Evolutionary conservation across 2,329 filamentous ascomycete species (phyloP), one percentile per base, ranked within the genome.

Genomic region (Didymella pinodella): DNA sequence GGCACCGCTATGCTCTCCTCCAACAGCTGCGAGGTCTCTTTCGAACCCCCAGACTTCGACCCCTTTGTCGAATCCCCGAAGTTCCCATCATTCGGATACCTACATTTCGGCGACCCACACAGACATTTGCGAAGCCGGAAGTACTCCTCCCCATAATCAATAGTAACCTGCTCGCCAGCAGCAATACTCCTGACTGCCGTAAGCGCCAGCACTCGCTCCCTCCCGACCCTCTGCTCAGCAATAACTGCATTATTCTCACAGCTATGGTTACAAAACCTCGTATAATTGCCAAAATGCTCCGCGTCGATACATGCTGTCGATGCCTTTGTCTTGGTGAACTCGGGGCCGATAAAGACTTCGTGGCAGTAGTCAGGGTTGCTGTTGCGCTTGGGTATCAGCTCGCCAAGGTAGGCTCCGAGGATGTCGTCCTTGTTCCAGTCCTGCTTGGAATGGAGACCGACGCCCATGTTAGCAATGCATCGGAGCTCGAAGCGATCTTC

Each of bases 221-320:
- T 29, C 4, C 60, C 62, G 1, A 59, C 59, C 11, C 59, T 54
- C 18, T 12, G 34, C 34, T 59, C 47, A 7, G 7, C 28, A 32
- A 61, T 53, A 14, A 54, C 46, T 2, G 50, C 57, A 40, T 62
- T 60, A 20, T 50, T 44, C 2, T 58, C 54, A 38, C 62, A 65
- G 32, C 32, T 46, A 28, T 65, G 57, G 31, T 63, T 63, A 29
- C 51, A 52, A 31, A 65, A 65, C 11, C 62, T 31, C n/a, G 48
- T 52, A 14, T 56, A 61, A 45, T 52, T 54, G 0, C 54, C 57
- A 7, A 20, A 50, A 7, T 48, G 14, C 40, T 44, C 54, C 0
- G 57, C 50, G 48, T 63, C 62, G 14, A 65, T 43, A 20, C 53
- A 57, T 1, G 53, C 62, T 3, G 45, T 28, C 5, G 20, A 12